A percentile compares a stretch with the other conserved stretches of the same genome.
These are phyloP conservation scores for Cucumis cinereus DNA, from an alignment of 306 rosid genomes.

Conservation along the genomic window DNA sequence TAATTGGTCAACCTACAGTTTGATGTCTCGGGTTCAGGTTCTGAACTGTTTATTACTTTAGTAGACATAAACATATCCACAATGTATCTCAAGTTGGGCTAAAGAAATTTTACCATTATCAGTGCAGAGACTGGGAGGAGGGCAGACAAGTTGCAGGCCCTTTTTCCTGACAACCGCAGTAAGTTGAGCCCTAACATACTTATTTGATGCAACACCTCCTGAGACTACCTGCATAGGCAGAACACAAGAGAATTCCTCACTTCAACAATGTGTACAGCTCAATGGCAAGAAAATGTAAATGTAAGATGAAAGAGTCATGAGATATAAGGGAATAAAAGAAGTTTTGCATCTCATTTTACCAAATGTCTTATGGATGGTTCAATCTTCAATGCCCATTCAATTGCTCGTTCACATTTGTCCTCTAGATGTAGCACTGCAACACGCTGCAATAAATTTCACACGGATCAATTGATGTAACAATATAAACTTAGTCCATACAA, in stretches of 20 bases:
- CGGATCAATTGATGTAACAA: background rate
- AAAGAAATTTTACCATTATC: constrained; percentile 63
- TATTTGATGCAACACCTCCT: constrained; percentile 95
- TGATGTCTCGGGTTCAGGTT: background rate
- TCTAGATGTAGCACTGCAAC: constrained; percentile 86
- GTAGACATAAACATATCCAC: background rate
- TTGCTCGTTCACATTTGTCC: constrained; percentile 88
- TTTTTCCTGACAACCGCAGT: constrained; percentile 55
- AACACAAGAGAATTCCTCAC: constrained; percentile 7
- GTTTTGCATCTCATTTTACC: constrained; percentile 33
- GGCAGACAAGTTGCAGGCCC: constrained; percentile 66
- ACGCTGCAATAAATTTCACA: constrained; percentile 36
- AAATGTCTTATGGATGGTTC: constrained; percentile 75
- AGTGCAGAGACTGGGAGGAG: constrained; percentile 92
- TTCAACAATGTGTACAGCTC: constrained; percentile 4
- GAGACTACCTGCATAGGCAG: constrained; percentile 61
- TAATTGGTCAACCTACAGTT: background rate
- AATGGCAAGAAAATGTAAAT: constrained; percentile 1
- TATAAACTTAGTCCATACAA: background rate
- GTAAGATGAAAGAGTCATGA: background rate
- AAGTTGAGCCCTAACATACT: constrained; percentile 67
- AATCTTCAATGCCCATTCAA: constrained; percentile 86
- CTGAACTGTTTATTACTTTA: background rate
- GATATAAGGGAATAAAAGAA: background rate
- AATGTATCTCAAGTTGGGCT: background rate